A percentile compares a stretch with the other conserved stretches of the same genome.
Conservation (phyloP, 1,284 basidiomycete species). For the Wolfiporia cocos region DNA sequence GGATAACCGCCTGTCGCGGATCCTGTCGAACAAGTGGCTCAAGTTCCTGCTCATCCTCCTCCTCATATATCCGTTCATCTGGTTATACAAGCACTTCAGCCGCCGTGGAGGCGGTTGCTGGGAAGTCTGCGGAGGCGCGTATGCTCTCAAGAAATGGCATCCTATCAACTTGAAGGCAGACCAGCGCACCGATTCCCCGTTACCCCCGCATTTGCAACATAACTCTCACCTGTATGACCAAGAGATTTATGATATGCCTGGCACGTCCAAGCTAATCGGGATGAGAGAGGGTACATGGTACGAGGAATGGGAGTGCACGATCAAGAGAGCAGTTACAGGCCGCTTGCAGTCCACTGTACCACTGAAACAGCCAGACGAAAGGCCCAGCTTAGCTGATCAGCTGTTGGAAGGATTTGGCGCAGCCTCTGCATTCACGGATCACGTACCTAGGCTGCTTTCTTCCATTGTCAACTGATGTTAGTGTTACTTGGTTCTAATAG, state of each 20-base stretch:
- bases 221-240: constrained; percentile 13
- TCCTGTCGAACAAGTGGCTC: constrained; percentile 59
- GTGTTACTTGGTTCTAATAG: too few species aligned
- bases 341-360: constrained; percentile 23
- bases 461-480: too few species aligned
- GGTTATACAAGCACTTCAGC: constrained; percentile 63
- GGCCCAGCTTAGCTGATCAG: constrained; percentile 8
- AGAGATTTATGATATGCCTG: constrained; percentile 15
- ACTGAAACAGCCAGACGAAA: constrained; percentile 18
- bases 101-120: constrained; percentile 56
- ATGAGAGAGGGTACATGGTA: constrained; percentile 74
- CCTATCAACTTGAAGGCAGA: too few species aligned
- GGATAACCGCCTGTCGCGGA: constrained; percentile 50
- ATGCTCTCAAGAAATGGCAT: constrained; percentile 47
- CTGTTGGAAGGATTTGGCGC: constrained; percentile 29
- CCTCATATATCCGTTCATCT: constrained; percentile 68
- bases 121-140: constrained; percentile 65
- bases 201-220: too few species aligned
- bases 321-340: constrained; percentile 29
- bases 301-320: constrained; percentile 64
- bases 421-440: neutral
- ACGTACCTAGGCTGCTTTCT: neutral
- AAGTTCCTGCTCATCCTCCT: constrained; percentile 58
- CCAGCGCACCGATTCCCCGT: constrained; percentile 15
- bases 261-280: constrained; percentile 40